Conservation (phyloP, 2,329 filamentous ascomycete genomes). For the Neonectria hederae region DNA sequence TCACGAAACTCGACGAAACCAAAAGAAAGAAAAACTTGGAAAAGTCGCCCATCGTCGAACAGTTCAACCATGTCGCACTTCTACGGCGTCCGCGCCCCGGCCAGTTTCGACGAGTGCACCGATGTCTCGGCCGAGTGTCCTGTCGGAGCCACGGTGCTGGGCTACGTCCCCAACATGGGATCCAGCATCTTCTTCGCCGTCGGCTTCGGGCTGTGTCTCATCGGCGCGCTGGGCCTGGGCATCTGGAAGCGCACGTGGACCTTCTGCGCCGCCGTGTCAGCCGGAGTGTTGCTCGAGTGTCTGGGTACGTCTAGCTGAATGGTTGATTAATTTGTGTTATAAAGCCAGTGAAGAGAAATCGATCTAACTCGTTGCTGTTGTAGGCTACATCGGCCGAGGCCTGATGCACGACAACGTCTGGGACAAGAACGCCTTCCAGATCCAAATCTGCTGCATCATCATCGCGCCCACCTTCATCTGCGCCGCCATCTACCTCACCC, state of each 20-base stretch:
- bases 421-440: slow-evolving; percentile 63
- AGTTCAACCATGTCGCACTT: slow-evolving; percentile 23
- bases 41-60: background rate
- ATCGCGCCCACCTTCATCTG: slow-evolving; percentile 69
- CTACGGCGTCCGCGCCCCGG: slow-evolving; percentile 26
- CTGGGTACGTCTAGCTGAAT: slow-evolving; percentile 51
- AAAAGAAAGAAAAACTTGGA: too few relatives aligned
- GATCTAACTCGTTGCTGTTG: too few relatives aligned
- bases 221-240: slow-evolving; percentile 55
- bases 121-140: slow-evolving; percentile 56
- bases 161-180: slow-evolving; percentile 66
- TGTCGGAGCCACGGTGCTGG: slow-evolving; percentile 62
- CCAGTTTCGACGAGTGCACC: slow-evolving; percentile 42
- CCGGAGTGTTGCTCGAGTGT: slow-evolving; percentile 62
- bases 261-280: slow-evolving; percentile 59
- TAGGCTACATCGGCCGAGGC: slow-evolving; percentile 64
- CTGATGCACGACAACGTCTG: slow-evolving; percentile 64
- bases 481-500: slow-evolving; percentile 70
- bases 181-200: slow-evolving; percentile 64
- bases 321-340: too few relatives aligned
- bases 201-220: slow-evolving; percentile 56
- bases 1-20: background rate
- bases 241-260: slow-evolving; percentile 64
- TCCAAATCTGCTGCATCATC: slow-evolving; percentile 68
- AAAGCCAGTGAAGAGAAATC: too few relatives aligned